A percentile compares a stretch with the other conserved stretches of the same genome.
phyloP scores from a whole-genome alignment of 495 filamentous ascomycete species.

The Penicillium soppii region DNA sequence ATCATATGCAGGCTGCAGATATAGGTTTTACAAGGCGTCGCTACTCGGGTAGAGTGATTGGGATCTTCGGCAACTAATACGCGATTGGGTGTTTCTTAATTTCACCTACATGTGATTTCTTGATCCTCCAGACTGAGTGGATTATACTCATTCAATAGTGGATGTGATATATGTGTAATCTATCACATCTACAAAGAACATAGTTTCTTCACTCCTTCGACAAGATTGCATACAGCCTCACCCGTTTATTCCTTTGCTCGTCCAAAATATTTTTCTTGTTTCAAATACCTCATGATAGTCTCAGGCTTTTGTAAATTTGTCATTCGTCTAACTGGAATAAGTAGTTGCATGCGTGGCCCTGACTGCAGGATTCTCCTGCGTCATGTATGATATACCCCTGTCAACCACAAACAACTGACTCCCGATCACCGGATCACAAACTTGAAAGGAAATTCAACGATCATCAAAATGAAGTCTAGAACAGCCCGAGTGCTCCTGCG shows the following conservation, averaged over 20 bases:
- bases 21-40: not conserved
- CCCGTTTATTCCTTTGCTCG: too few relatives aligned
- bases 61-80: not conserved
- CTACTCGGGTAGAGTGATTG: not conserved
- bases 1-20: not conserved
- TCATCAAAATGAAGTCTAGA: not conserved
- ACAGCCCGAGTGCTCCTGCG: not conserved
- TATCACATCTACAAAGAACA: too few relatives aligned
- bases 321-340: not conserved
- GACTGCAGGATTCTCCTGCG: not conserved
- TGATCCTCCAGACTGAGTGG: not conserved
- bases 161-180: too few relatives aligned
- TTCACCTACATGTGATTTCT: too few relatives aligned
- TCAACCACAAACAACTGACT: constrained; percentile 1
- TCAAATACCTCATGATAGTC: too few relatives aligned
- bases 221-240: too few relatives aligned
- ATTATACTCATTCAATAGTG: not conserved
- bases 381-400: constrained; percentile 4
- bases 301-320: not conserved
- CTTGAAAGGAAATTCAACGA: not conserved
- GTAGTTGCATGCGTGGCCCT: not conserved
- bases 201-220: too few relatives aligned
- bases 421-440: not conserved
- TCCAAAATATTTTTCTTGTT: too few relatives aligned
- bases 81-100: not conserved